A percentile compares a stretch with the other conserved stretches of the same genome.
Conservation (phyloP, 768 basidiomycete species). For the Fomitopsis pulvina region DNA sequence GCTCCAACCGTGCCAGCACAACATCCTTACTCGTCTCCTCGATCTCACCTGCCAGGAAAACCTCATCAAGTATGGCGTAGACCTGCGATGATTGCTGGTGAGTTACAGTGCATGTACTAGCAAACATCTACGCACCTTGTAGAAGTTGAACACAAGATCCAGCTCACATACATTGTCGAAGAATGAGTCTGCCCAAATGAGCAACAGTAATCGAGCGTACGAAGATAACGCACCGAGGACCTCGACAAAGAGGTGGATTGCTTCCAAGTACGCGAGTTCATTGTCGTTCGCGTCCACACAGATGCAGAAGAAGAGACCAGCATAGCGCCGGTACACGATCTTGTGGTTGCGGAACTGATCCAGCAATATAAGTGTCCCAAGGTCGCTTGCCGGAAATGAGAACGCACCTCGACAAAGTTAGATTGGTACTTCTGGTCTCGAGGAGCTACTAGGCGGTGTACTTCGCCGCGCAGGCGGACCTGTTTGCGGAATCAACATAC, state of each 20-base stretch:
- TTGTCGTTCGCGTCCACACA: conserved; percentile 99
- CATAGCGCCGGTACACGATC: conserved; percentile 93
- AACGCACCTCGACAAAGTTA: conserved; percentile 92
- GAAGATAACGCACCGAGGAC: conserved; percentile 70
- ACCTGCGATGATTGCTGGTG: conserved; percentile 44
- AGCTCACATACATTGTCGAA: conserved; percentile 99
- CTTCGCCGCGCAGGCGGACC: conserved; percentile 93
- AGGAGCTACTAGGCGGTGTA: conserved; percentile 92
- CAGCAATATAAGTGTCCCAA: not conserved
- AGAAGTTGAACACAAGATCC: conserved; percentile 98
- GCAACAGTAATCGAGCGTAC: not conserved
- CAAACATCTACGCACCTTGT: conserved; percentile 55
- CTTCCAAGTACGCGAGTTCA: conserved; percentile 94
- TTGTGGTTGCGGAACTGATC: conserved; percentile 94
- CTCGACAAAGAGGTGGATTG: conserved; percentile 97
- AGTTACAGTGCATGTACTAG: too few species aligned
- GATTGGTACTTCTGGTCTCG: conserved; percentile 98
- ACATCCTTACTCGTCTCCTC: conserved; percentile 98
- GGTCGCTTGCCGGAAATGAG: not conserved
- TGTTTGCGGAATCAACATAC: conserved; percentile 24
- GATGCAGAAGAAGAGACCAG: conserved; percentile 95
- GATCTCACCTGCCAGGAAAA: conserved; percentile 96
- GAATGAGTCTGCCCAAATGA: conserved; percentile 70
- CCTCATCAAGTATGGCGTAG: conserved; percentile 96
- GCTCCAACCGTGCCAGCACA: conserved; percentile 83